These are phyloP conservation scores for Chondrostereum purpureum DNA, from an alignment of 1,284 basidiomycete species.

Conservation along the genomic window DNA sequence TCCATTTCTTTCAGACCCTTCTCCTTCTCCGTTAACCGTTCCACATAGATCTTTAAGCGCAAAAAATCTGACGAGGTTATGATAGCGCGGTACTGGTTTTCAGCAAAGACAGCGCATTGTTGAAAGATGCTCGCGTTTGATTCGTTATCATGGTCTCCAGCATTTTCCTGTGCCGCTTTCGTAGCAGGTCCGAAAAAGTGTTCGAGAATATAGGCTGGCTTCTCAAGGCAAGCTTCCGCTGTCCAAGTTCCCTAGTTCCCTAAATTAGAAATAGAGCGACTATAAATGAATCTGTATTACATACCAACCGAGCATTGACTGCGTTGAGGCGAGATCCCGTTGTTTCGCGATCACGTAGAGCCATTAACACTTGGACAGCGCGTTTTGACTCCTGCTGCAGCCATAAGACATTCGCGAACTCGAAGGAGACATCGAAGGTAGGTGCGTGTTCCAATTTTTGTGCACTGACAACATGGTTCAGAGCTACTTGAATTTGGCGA, in stretches of 20 bases:
- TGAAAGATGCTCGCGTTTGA: slow-evolving; percentile 67
- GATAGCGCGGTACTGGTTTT: slow-evolving; percentile 75
- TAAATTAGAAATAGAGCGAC: slow-evolving; percentile 4
- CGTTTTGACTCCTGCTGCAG: slow-evolving; percentile 76
- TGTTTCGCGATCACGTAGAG: slow-evolving; percentile 28
- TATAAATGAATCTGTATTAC: slow-evolving; percentile 15
- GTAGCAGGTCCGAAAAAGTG: slow-evolving; percentile 69
- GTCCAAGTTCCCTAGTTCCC: slow-evolving; percentile 78
- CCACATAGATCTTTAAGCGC: slow-evolving; percentile 67
- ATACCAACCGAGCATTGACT: slow-evolving; percentile 56
- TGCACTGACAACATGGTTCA: slow-evolving; percentile 81
- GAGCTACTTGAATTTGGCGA: slow-evolving; percentile 71
- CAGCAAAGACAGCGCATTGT: slow-evolving; percentile 84
- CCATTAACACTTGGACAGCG: slow-evolving; percentile 72
- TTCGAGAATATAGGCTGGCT: slow-evolving; percentile 68
- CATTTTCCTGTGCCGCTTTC: not conserved
- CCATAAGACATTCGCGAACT: slow-evolving; percentile 91
- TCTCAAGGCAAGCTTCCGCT: slow-evolving; percentile 78
- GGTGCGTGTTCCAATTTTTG: slow-evolving; percentile 49
- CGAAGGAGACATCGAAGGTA: slow-evolving; percentile 59
- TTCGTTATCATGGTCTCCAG: slow-evolving; percentile 14
- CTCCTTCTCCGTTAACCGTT: slow-evolving; percentile 50
- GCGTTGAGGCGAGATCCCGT: slow-evolving; percentile 15
- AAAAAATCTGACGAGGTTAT: slow-evolving; percentile 67
- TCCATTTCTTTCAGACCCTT: slow-evolving; percentile 27